Evolutionary conservation across 768 basidiomycete species (phyloP).

Genomic region (Termitomyces sp.): DNA sequence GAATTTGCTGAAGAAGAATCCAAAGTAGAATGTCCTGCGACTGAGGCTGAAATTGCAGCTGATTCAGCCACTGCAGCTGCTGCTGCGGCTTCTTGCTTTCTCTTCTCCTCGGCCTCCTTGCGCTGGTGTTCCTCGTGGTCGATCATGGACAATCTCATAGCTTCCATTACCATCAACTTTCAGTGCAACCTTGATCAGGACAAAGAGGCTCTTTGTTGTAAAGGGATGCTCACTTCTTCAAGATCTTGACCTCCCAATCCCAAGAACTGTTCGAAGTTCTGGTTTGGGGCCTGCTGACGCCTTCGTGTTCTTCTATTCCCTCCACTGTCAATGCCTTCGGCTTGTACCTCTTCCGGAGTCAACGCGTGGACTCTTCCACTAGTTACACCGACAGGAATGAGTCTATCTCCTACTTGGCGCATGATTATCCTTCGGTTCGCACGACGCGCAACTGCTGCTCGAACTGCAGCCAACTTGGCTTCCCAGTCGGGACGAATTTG

Average conservation of each 20-base stretch:
- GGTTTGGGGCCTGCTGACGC: constrained; percentile 43
- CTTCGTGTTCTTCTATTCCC: constrained; percentile 55
- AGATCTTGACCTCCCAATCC: constrained; percentile 82
- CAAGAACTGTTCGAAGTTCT: constrained; percentile 65
- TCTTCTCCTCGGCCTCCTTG: constrained; percentile 66
- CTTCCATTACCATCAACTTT: constrained; percentile 98
- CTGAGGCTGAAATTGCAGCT: constrained; percentile 19
- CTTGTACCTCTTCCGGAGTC: constrained; percentile 51
- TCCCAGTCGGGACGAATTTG: constrained; percentile 99
- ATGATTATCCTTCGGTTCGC: constrained; percentile 96
- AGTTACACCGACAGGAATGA: constrained; percentile 95
- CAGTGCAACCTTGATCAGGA: constrained; percentile 1
- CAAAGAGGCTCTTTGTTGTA: constrained; percentile 3
- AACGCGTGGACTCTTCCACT: constrained; percentile 78
- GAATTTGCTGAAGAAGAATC: constrained; percentile 20
- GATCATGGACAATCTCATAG: constrained; percentile 90
- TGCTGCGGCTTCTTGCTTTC: constrained; percentile 31
- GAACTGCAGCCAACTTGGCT: constrained; percentile 87
- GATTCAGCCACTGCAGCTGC: constrained; percentile 24
- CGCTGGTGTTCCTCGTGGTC: constrained; percentile 94
- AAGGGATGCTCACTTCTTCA: constrained; percentile 65
- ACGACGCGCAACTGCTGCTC: constrained; percentile 91
- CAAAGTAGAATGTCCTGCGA: constrained; percentile 27
- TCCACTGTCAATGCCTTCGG: constrained; percentile 21
- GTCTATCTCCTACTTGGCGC: constrained; percentile 95